These are phyloP conservation scores for Avicennia marina DNA, from an alignment of 257 asterid species.

Conservation along the genomic window DNA sequence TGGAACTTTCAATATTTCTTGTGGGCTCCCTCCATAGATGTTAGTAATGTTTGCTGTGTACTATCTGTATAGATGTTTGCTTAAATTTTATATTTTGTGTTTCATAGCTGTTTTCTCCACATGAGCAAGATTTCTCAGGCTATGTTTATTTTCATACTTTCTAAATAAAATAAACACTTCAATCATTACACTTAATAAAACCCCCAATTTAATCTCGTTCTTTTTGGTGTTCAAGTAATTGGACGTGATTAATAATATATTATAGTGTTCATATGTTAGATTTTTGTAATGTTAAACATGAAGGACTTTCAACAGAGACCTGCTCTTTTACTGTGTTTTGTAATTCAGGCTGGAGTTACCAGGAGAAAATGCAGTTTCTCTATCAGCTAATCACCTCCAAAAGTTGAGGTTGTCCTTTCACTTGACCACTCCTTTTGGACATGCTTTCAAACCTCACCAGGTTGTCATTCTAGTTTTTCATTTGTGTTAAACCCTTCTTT, in stretches of 20 bases:
- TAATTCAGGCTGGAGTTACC: conserved; percentile 59
- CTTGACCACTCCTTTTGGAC: conserved; percentile 69
- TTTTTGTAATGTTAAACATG: conserved; percentile 1
- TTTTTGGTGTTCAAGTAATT: neutral
- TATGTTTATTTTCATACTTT: too few species aligned
- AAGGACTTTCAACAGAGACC: neutral
- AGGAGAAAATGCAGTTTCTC: conserved; percentile 44
- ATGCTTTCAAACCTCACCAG: conserved; percentile 88
- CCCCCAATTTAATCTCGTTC: neutral
- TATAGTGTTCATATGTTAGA: neutral
- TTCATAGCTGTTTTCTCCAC: neutral
- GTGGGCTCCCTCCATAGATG: neutral
- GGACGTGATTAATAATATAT: neutral
- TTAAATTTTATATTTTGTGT: neutral
- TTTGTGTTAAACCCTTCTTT: neutral
- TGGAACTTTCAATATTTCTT: conserved; percentile 9
- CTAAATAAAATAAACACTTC: too few species aligned
- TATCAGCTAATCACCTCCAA: conserved; percentile 97
- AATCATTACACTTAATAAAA: too few species aligned
- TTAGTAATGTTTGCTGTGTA: neutral
- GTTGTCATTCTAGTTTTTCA: conserved; percentile 30
- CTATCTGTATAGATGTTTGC: neutral
- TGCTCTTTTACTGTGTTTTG: conserved; percentile 12
- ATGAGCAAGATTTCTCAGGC: too few species aligned
- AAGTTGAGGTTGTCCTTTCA: conserved; percentile 68